Percentiles rank a stretch among this genome's conserved stretches.
These are phyloP conservation scores for Globisporangium carolinianum DNA, from an alignment of 352 stramenopile genomes.

Conservation along the genomic window DNA sequence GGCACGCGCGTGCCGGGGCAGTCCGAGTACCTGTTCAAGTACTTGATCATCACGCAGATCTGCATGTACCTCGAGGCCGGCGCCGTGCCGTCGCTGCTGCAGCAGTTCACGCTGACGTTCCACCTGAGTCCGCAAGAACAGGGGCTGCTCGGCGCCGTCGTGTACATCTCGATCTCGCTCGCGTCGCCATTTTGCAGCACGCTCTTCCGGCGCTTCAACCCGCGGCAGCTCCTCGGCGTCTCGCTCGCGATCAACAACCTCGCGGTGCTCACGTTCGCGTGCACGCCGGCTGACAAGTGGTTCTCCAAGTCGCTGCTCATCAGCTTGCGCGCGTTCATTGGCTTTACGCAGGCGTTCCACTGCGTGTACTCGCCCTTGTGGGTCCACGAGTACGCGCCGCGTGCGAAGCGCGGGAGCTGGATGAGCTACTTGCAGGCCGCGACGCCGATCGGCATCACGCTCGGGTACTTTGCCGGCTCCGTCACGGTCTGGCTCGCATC, in stretches of 20 bases:
- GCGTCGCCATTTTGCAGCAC: conserved; percentile 75
- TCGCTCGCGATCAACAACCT: conserved; percentile 77
- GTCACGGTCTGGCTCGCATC: conserved; percentile 52
- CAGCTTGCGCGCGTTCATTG: conserved; percentile 56
- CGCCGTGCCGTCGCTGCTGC: conserved; percentile 73
- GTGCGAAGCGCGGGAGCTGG: conserved; percentile 56
- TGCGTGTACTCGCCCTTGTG: conserved; percentile 83
- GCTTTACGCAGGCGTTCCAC: conserved; percentile 74
- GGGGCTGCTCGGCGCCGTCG: conserved; percentile 69
- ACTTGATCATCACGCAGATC: conserved; percentile 76
- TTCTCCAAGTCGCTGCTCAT: conserved; percentile 80
- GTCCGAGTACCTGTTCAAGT: conserved; percentile 80
- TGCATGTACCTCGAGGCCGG: conserved; percentile 86
- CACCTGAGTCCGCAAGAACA: conserved; percentile 70
- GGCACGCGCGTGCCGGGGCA: conserved; percentile 10
- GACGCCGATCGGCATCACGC: conserved; percentile 65
- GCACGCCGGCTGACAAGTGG: conserved; percentile 46
- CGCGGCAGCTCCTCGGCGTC: conserved; percentile 53
- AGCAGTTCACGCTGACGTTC: conserved; percentile 80
- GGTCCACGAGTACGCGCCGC: conserved; percentile 83
- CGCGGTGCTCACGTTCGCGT: conserved; percentile 64
- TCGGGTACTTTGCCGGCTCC: conserved; percentile 73
- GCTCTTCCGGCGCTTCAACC: conserved; percentile 72
- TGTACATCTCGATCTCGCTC: conserved; percentile 80
- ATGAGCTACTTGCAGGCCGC: conserved; percentile 84